Conservation (phyloP, 2,329 filamentous ascomycete species). For the Pseudogymnoascus sp. region DNA sequence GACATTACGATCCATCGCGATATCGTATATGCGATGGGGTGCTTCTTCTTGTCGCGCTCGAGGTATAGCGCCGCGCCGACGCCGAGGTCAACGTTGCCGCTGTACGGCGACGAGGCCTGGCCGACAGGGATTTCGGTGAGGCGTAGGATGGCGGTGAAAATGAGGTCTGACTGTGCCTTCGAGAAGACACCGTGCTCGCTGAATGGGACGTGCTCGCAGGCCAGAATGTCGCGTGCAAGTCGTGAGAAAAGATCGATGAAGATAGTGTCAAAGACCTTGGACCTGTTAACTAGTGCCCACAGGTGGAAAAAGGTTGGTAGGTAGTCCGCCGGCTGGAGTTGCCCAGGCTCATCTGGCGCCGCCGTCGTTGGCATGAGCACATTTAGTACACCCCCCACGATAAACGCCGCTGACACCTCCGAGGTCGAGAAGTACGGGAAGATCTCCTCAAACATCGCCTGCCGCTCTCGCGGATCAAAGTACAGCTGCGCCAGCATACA, state of each 20-base stretch:
- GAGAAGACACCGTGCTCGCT: constrained; percentile 86
- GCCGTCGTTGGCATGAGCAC: constrained; percentile 79
- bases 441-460: constrained; percentile 71
- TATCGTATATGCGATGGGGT: constrained; percentile 84
- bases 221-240: constrained; percentile 73
- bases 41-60: constrained; percentile 88
- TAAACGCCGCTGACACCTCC: constrained; percentile 83
- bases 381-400: constrained; percentile 82
- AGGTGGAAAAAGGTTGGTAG: constrained; percentile 92
- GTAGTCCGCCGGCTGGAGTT: constrained; percentile 81
- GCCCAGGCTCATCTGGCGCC: constrained; percentile 58
- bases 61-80: constrained; percentile 78
- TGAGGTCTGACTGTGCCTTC: constrained; percentile 78
- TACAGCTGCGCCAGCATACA: constrained; percentile 86
- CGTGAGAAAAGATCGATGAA: constrained; percentile 87
- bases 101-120: constrained; percentile 89
- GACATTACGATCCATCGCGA: constrained; percentile 91
- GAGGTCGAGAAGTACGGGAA: constrained; percentile 87
- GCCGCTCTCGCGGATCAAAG: constrained; percentile 81
- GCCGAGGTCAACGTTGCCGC: constrained; percentile 66
- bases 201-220: constrained; percentile 67
- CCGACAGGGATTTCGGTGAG: constrained; percentile 93
- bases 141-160: constrained; percentile 85
- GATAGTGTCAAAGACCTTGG: constrained; percentile 74
- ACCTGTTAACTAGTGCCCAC: constrained; percentile 88